A percentile compares a stretch with the other conserved stretches of the same genome.
phyloP scores from a whole-genome alignment of 1,284 basidiomycete species.

The Omphalotus olearius region DNA sequence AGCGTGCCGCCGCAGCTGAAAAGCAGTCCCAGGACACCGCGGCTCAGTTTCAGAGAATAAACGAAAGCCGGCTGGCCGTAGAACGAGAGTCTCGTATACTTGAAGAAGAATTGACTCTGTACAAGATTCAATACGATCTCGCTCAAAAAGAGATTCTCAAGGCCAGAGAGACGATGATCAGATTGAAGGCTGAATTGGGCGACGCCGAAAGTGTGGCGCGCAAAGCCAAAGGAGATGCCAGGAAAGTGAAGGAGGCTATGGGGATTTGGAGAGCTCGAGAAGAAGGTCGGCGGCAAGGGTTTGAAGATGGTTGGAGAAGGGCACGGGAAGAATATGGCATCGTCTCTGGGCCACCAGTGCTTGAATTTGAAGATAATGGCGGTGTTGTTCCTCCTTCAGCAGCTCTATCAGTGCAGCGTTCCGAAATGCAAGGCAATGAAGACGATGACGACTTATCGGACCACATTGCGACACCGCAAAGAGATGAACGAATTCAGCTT shows the following conservation, averaged over 20 bases:
- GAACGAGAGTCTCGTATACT: slow-evolving; percentile 48
- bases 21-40: slow-evolving; percentile 42
- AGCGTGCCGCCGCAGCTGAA: slow-evolving; percentile 51
- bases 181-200: slow-evolving; percentile 42
- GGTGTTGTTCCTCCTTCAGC: neutral
- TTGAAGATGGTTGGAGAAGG: slow-evolving; percentile 47
- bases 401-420: neutral
- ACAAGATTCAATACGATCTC: slow-evolving; percentile 59
- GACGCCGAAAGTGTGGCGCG: slow-evolving; percentile 46
- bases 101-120: slow-evolving; percentile 52
- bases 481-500: neutral
- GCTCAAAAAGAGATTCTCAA: slow-evolving; percentile 57
- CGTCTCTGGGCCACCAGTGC: neutral
- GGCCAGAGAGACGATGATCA: slow-evolving; percentile 37
- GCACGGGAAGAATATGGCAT: slow-evolving; percentile 33
- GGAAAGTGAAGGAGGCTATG: slow-evolving; percentile 42
- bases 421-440: neutral
- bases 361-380: neutral
- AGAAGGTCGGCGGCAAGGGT: slow-evolving; percentile 50
- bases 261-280: slow-evolving; percentile 45
- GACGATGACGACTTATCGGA: neutral
- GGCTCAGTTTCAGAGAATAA: slow-evolving; percentile 46
- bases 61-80: slow-evolving; percentile 31
- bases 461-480: neutral
- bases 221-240: slow-evolving; percentile 40